Percentiles rank a stretch among this genome's conserved stretches.
phyloP scores from a whole-genome alignment of 768 basidiomycete genomes.

The Mycena belliarum region DNA sequence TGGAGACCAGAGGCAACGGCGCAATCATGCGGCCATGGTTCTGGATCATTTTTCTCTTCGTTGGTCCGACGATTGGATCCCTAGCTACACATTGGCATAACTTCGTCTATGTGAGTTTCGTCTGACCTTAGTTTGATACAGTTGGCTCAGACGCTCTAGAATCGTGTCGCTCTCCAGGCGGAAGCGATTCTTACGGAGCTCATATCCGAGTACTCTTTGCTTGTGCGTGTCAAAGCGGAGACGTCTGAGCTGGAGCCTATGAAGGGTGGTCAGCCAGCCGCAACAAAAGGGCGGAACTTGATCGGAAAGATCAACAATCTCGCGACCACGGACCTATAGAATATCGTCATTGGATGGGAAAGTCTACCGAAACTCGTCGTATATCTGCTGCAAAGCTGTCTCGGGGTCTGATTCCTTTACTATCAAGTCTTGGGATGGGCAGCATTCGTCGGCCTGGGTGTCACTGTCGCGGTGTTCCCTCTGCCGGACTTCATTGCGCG shows the following conservation, averaged over 20 bases:
- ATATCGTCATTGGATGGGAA: slow-evolving; percentile 38
- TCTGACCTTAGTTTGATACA: too few species aligned
- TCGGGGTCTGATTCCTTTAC: slow-evolving; percentile 46
- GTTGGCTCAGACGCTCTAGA: slow-evolving; percentile 28
- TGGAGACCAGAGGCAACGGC: slow-evolving; percentile 53
- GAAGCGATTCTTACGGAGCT: slow-evolving; percentile 48
- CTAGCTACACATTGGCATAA: slow-evolving; percentile 58
- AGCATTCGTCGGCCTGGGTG: slow-evolving; percentile 57
- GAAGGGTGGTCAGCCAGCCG: not conserved
- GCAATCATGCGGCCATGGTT: slow-evolving; percentile 63
- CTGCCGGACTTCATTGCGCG: slow-evolving; percentile 59
- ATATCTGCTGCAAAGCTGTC: slow-evolving; percentile 32
- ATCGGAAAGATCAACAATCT: slow-evolving; percentile 78
- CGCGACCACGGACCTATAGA: slow-evolving; percentile 59
- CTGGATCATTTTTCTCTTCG: slow-evolving; percentile 57
- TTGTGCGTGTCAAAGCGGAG: slow-evolving; percentile 61
- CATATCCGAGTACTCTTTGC: slow-evolving; percentile 49
- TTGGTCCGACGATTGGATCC: slow-evolving; percentile 45
- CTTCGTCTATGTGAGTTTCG: slow-evolving; percentile 30
- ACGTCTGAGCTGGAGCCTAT: slow-evolving; percentile 13
- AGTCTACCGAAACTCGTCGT: slow-evolving; percentile 26
- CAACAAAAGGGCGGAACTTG: slow-evolving; percentile 37
- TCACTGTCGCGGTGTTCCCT: slow-evolving; percentile 55
- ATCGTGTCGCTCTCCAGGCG: slow-evolving; percentile 46
- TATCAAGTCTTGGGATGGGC: slow-evolving; percentile 54